A percentile compares a stretch with the other conserved stretches of the same genome.
These are phyloP conservation scores for Metschnikowia amazonensis DNA, from an alignment of 805 yeast species.

Conservation along the genomic window DNA sequence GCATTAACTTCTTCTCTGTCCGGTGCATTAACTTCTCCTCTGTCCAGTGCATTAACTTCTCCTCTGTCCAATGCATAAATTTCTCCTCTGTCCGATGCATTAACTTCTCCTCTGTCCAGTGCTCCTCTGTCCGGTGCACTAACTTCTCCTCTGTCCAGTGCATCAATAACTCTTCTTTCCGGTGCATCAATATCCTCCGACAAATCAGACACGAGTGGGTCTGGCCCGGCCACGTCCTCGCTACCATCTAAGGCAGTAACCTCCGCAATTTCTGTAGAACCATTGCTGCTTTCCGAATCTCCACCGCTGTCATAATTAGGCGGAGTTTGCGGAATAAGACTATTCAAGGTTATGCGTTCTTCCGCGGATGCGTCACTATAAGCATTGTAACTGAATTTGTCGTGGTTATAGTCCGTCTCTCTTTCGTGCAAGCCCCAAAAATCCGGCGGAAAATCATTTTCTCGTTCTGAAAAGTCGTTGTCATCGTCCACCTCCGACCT, in stretches of 20 bases:
- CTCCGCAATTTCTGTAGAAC: not conserved
- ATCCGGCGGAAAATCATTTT: constrained; percentile 54
- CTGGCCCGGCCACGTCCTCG: not conserved
- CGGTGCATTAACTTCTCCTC: not conserved
- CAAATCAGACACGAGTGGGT: not conserved
- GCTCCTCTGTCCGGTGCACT: not conserved
- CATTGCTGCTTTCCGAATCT: not conserved
- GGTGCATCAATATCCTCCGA: not conserved
- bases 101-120: no score
- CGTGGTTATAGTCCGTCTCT: constrained; percentile 19
- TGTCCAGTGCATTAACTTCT: not conserved
- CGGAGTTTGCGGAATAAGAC: constrained; percentile 34
- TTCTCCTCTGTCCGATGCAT: no score
- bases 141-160: not conserved
- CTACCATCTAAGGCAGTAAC: not conserved
- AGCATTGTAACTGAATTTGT: constrained; percentile 37
- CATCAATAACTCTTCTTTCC: no score
- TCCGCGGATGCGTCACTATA: constrained; percentile 37
- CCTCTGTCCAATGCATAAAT: no score
- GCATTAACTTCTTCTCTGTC: no score
- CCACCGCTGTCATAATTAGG: constrained; percentile 26
- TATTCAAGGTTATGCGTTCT: constrained; percentile 41
- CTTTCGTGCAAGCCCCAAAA: constrained; percentile 42
- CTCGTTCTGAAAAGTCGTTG: constrained; percentile 40
- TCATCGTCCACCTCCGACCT: constrained; percentile 53